These are phyloP conservation scores for Pythium volutum DNA, from an alignment of 352 stramenopile species.

Conservation along the genomic window DNA sequence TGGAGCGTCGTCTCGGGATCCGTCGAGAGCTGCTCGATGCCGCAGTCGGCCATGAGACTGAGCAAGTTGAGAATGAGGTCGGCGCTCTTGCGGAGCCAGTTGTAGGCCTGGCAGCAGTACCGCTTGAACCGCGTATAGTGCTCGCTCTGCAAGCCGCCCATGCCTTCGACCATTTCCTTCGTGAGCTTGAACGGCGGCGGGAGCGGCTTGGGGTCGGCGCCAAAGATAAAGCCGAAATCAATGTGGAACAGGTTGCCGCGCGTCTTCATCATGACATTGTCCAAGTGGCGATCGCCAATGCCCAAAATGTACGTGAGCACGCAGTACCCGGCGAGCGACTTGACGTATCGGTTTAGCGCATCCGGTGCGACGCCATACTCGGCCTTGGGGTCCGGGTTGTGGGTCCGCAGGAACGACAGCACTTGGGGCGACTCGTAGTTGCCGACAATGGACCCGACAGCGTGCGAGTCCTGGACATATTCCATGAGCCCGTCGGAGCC, in stretches of 20 bases:
- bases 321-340: constrained; percentile 98
- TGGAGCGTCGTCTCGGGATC: constrained; percentile 82
- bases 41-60: constrained; percentile 98
- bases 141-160: constrained; percentile 90
- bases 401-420: constrained; percentile 79
- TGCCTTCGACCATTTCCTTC: constrained; percentile 96
- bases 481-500: constrained; percentile 95
- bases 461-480: constrained; percentile 95
- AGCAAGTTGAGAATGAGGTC: constrained; percentile 98
- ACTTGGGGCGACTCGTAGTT: constrained; percentile 93
- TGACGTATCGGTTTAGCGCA: constrained; percentile 95
- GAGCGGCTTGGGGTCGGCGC: constrained; percentile 97
- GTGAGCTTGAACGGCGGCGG: constrained; percentile 98
- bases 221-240: constrained; percentile 99
- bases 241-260: constrained; percentile 99
- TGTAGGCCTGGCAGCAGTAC: constrained; percentile 92
- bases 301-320: constrained; percentile 99
- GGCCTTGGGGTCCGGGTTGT: constrained; percentile 80
- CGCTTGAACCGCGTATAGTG: constrained; percentile 93
- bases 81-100: constrained; percentile 96
- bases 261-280: constrained; percentile 99
- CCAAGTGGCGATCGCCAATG: constrained; percentile 98
- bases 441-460: constrained; percentile 95
- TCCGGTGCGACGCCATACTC: constrained; percentile 91
- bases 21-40: constrained; percentile 92